phyloP scores from a whole-genome alignment of 2,329 filamentous ascomycete genomes.

The Trichoderma afroharzianum region DNA sequence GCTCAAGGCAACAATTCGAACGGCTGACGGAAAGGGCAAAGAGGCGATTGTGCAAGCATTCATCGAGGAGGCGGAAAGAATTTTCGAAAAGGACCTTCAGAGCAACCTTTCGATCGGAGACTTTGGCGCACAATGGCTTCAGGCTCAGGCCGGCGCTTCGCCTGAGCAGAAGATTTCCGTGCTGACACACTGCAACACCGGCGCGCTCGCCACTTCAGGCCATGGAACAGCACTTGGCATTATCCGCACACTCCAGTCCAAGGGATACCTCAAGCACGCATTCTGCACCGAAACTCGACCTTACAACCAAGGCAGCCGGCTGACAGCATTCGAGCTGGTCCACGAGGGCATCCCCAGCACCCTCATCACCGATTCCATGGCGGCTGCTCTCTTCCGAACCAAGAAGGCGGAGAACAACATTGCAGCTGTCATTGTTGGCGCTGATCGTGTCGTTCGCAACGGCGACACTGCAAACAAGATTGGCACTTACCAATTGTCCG shows the following conservation, averaged over 20 bases:
- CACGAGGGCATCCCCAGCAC: slow-evolving; percentile 90
- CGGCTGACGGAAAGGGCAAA: slow-evolving; percentile 41
- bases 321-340: slow-evolving; percentile 95
- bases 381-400: slow-evolving; percentile 71
- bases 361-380: slow-evolving; percentile 95
- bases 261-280: slow-evolving; percentile 68
- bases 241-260: slow-evolving; percentile 73
- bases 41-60: slow-evolving; percentile 64
- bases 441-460: slow-evolving; percentile 91
- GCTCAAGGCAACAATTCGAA: slow-evolving; percentile 62
- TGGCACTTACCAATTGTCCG: slow-evolving; percentile 87
- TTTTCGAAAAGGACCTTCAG: slow-evolving; percentile 79
- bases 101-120: slow-evolving; percentile 86
- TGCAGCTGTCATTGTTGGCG: slow-evolving; percentile 85
- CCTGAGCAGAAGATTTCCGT: slow-evolving; percentile 62
- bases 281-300: slow-evolving; percentile 97
- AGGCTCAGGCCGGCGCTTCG: slow-evolving; percentile 51
- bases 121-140: slow-evolving; percentile 79
- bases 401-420: slow-evolving; percentile 64
- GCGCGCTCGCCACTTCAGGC: slow-evolving; percentile 93
- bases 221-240: slow-evolving; percentile 95
- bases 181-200: slow-evolving; percentile 96
- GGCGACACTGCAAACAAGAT: slow-evolving; percentile 99
- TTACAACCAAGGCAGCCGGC: slow-evolving; percentile 93
- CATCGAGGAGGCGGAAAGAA: slow-evolving; percentile 75